A percentile compares a stretch with the other conserved stretches of the same genome.
Evolutionary conservation across 495 filamentous ascomycete species (phyloP).

Genomic region (Annulohypoxylon maeteangense): DNA sequence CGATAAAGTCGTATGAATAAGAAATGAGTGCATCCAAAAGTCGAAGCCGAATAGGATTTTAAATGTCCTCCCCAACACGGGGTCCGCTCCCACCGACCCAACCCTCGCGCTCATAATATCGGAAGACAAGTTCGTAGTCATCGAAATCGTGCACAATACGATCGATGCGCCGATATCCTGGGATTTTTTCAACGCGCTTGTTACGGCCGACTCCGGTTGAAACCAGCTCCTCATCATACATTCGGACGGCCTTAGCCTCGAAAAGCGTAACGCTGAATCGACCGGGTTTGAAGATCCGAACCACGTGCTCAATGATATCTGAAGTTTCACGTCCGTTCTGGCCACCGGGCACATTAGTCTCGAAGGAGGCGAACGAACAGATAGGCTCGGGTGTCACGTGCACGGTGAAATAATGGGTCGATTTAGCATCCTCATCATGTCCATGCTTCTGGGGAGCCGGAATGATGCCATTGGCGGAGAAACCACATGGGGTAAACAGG

Average conservation of each 20-base stretch:
- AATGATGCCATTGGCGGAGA: conserved; percentile 96
- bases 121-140: conserved; percentile 96
- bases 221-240: conserved; percentile 59
- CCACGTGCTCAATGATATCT: conserved; percentile 92
- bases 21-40: background rate
- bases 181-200: conserved; percentile 81
- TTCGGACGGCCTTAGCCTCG: conserved; percentile 74
- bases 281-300: conserved; percentile 93
- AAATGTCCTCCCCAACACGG: conserved; percentile 69
- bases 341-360: conserved; percentile 95
- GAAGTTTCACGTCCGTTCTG: conserved; percentile 88
- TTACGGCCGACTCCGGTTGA: conserved; percentile 56
- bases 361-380: conserved; percentile 99
- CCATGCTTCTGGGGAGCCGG: conserved; percentile 69
- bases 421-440: conserved; percentile 62
- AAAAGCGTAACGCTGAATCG: conserved; percentile 98
- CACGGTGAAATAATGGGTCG: conserved; percentile 96
- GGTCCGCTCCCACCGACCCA: conserved; percentile 82
- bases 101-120: conserved; percentile 92
- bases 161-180: conserved; percentile 90
- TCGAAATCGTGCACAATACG: conserved; percentile 97
- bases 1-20: conserved; percentile 13
- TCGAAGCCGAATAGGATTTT: background rate
- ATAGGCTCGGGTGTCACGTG: conserved; percentile 98
- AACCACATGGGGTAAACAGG: conserved; percentile 96